Conservation (phyloP, 2,329 filamentous ascomycete species). For the Aureobasidium subglaciale region DNA sequence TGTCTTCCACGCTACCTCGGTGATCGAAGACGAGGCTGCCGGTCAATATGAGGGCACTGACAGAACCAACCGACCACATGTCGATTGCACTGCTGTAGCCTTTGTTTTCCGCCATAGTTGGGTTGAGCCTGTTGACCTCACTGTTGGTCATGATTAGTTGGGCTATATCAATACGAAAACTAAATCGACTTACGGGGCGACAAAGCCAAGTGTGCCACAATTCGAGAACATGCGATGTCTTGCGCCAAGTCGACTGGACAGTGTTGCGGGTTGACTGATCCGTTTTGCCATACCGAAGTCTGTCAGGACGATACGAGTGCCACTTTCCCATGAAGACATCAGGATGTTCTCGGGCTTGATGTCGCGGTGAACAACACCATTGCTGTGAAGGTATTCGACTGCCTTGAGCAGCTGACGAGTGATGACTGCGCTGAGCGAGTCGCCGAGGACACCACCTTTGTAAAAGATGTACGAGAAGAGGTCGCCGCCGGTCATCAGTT, state of each 20-base stretch:
- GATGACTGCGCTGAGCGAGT: conserved; percentile 48
- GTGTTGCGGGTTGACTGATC: conserved; percentile 22
- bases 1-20: conserved; percentile 23
- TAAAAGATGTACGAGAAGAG: conserved; percentile 52
- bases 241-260: neutral
- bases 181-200: conserved; percentile 48
- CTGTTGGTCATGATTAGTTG: conserved; percentile 14
- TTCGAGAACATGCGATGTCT: conserved; percentile 45
- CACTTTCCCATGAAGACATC: conserved; percentile 46
- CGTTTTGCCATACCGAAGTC: conserved; percentile 53
- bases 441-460: conserved; percentile 40
- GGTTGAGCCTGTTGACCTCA: conserved; percentile 32
- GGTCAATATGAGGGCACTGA: conserved; percentile 46
- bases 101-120: conserved; percentile 20
- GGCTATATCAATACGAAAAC: neutral
- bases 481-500: conserved; percentile 54
- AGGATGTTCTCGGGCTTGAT: conserved; percentile 57
- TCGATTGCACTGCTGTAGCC: conserved; percentile 55
- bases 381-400: conserved; percentile 50
- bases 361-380: conserved; percentile 53
- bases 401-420: conserved; percentile 50
- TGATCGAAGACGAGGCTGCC: conserved; percentile 40
- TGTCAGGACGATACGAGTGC: conserved; percentile 50
- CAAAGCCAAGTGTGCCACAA: conserved; percentile 51
- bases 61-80: conserved; percentile 55